Base-by-base conservation (phyloP, 2,329 filamentous ascomycete genomes). In the Teratosphaeria destructans region DNA sequence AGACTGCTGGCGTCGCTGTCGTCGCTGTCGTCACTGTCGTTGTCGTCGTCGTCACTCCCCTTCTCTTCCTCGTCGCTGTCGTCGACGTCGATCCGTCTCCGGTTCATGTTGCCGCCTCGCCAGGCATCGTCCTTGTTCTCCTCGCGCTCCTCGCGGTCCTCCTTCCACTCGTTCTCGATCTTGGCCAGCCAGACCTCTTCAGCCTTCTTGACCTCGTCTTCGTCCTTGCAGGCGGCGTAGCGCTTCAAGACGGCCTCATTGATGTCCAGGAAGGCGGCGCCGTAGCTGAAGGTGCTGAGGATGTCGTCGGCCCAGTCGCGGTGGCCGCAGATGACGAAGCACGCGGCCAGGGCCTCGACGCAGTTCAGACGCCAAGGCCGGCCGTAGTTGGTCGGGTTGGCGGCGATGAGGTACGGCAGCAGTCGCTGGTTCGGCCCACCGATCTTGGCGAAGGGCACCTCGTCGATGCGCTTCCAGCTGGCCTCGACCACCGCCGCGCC, bases 401-500 rank as follows among this genome's bases (percentile, higher is more conserved):
- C 94, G 5, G 94, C 94, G 56, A 99, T 92, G 7, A 99, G 85
- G 73, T 99, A 99, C 0, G 94, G 94, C 59, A 99, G 78, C 64
- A 96, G 75, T 58, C 94, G 81, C 78, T 96, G 91, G 74, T 92
- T 95, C 74, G 92, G 94, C 27, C 94, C 94, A 32, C 94, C 94
- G 61, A 99, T 95, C 66, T 88, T 88, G 60, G 80, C 81, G 85
- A 93, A 99, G 57, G 93, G 92, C 5, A 99, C 86, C 74, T 99
- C 94, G 55, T 88, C 82, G 7, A 95, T 90, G 61, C 94, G 82
- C 3, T 95, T 95, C 94, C 94, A 99, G 27, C 90, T 95, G 71
- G 92, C 96, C 77, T 99, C 94, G 19, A 99, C 94, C 3, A 99
- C 94, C 3, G 94, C 94, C 23, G 92, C 93, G 64, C 94, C 94